Evolutionary conservation across 2,329 filamentous ascomycete species (phyloP).

Genomic region (Simplicillium sp.): DNA sequence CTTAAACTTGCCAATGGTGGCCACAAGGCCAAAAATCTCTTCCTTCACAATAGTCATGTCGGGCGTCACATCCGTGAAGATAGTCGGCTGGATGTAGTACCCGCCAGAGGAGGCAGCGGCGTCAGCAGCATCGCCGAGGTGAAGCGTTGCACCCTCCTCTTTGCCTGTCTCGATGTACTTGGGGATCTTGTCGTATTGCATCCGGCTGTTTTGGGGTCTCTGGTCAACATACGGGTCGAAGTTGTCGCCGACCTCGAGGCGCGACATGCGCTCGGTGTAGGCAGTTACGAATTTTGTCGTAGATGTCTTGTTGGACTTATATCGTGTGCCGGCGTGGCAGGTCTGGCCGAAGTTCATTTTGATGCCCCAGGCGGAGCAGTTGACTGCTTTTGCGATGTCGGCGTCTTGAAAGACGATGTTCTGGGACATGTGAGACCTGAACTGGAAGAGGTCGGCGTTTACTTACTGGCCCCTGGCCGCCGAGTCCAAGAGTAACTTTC

Average conservation of each 20-base stretch:
- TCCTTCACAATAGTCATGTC: conserved; percentile 31
- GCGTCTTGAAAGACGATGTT: conserved; percentile 70
- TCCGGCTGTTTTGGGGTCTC: conserved; percentile 68
- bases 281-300: conserved; percentile 73
- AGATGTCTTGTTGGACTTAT: conserved; percentile 74
- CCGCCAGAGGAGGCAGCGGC: conserved; percentile 9
- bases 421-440: conserved; percentile 41
- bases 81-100: conserved; percentile 25
- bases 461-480: conserved; percentile 66
- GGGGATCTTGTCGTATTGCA: conserved; percentile 79
- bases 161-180: conserved; percentile 34
- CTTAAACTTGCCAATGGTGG: conserved; percentile 36
- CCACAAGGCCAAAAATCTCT: conserved; percentile 43
- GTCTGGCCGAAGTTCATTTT: conserved; percentile 53
- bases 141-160: conserved; percentile 11
- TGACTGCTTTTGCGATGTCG: conserved; percentile 63
- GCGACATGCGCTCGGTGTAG: conserved; percentile 63
- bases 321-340: conserved; percentile 66
- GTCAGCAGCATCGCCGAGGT: conserved; percentile 20
- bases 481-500: conserved; percentile 66
- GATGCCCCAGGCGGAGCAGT: conserved; percentile 62
- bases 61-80: conserved; percentile 24
- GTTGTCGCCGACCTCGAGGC: conserved; percentile 69
- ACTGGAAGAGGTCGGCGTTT: too few species aligned
- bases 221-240: conserved; percentile 69